Evolutionary conservation across 2,329 filamentous ascomycete genomes (phyloP), one percentile per base, ranked within the genome.

Genomic region (Orbilia ellipsospora): DNA sequence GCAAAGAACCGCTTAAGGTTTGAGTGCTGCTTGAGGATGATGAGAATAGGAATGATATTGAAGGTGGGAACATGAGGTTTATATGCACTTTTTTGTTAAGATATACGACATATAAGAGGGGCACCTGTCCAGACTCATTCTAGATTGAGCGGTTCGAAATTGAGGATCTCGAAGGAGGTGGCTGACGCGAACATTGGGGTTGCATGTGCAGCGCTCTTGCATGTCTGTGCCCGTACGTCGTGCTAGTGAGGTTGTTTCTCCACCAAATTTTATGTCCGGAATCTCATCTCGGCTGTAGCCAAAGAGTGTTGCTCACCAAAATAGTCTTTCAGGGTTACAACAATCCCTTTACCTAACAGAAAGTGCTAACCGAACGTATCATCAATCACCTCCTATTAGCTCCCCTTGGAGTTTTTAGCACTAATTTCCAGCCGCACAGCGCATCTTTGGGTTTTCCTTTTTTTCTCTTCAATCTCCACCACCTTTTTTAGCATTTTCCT

Each of bases 261-360:
- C 55, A 44, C 55, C 2, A 59, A 59, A 59, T 59, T 59, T 16
- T 57, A 40, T 18, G 40, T 36, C 31, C 40, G 16, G 55, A 59
- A 26, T 13, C 55, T 28, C 13, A 59, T 59, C 18, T 59, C 55
- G 55, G 55, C 10, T 45, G 16, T 45, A 55, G 52, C 55, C 3
- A 59, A 45, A 59, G 18, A 48, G 55, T 44, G 55, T 59, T 59
- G 36, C 54, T 44, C 44, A 48, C 16, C 31, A 18, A 12, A 36
- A 56, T 28, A 15, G 15, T 15, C 44, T 45, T 36, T 18, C 28
- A 59, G 55, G 55, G 20, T 44, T 16, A 20, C 12, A 18, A 8
- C n/a, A 16, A 45, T 59, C 36, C 36, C 16, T 40, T 59, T 59
- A 59, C 55, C 55, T 59, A 59, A 59, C 55, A 59, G 16, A 45